Evolutionary conservation across 345 rosid genomes (phyloP), one percentile per base, ranked within the genome.

Genomic region (Eutrema heterophyllum): DNA sequence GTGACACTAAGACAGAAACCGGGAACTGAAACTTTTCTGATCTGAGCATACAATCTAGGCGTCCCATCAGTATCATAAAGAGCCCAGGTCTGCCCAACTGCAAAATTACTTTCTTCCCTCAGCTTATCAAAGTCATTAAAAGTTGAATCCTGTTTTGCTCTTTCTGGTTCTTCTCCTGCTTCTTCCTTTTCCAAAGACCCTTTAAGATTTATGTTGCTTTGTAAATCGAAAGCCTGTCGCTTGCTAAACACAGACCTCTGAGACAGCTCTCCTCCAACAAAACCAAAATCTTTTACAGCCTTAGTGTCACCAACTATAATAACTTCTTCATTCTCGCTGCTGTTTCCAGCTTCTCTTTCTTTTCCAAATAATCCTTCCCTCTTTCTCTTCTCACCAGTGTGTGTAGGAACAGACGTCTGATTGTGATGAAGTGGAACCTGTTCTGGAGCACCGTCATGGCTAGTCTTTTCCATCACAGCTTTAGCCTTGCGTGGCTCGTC

Each of bases 11-110:
- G 65, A 73, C 79, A 82, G 74, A 86, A 86, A 57, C 78, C 75
- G 33, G 84, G 40, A 66, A 71, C 59, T 56, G 58, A 52, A 30
- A 85, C 82, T 67, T 79, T 79, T 69, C 49, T 87, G 75, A 93
- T 85, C 43, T 56, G 86, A 82, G 88, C 98, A 73, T 90, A 90
- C 77, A 81, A 86, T 70, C 95, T 84, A 71, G 98, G 98, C 91
- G 87, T 84, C 41, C 81, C 90, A 78, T 85, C 93, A 57, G 62
- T 4, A 74, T 88, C 95, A 75, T 87, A 86, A 64, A 68, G 41
- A 67, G 97, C 91, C 97, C 97, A 90, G 14, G 71, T 80, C 84
- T 87, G 91, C 29, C 93, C 93, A 29, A 18, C 84, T 11, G 64
- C 59, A 73, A 90, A 90, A 43, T 83, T 73, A 9, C 36, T 68